Evolutionary conservation across 2,329 filamentous ascomycete species (phyloP).

Genomic region (Botryosphaeria agaves): DNA sequence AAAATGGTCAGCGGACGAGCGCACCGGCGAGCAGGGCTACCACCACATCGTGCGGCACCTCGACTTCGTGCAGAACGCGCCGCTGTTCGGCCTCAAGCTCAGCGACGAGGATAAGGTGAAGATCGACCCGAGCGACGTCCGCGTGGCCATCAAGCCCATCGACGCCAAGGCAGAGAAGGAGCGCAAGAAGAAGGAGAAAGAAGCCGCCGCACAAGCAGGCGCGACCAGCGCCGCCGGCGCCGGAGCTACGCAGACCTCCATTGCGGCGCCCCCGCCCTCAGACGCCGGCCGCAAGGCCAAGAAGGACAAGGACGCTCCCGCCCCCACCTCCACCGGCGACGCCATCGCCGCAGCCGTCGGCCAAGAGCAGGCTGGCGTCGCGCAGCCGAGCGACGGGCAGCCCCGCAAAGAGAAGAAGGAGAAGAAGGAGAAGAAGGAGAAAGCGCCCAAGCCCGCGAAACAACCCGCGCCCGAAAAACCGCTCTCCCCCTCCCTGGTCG

Average conservation of each 20-base stretch:
- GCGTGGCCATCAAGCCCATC: constrained; percentile 75
- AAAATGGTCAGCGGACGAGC: constrained; percentile 68
- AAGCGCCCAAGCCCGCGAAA: constrained; percentile 56
- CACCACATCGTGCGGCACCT: constrained; percentile 83
- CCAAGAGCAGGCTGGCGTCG: constrained; percentile 22
- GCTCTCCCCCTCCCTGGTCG: constrained; percentile 71
- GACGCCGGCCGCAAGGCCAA: constrained; percentile 22
- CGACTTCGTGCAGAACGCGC: constrained; percentile 88
- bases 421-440: constrained; percentile 82
- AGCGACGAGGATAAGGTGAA: constrained; percentile 56
- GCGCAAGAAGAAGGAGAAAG: constrained; percentile 91
- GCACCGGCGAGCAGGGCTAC: constrained; percentile 74
- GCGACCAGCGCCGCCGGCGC: constrained; percentile 37
- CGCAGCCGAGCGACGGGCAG: constrained; percentile 18
- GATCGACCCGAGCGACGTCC: constrained; percentile 63
- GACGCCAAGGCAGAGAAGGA: constrained; percentile 94
- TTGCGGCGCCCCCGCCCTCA: constrained; percentile 17
- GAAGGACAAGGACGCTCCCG: constrained; percentile 29
- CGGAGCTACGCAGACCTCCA: constrained; percentile 23
- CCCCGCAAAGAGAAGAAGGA: constrained; percentile 29
- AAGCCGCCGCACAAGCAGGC: constrained; percentile 28
- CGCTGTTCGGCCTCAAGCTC: constrained; percentile 51
- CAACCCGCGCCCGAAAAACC: constrained; percentile 52
- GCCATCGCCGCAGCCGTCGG: constrained; percentile 29
- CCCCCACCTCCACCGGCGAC: constrained; percentile 35